Percentiles rank a stretch among this genome's conserved stretches.
These are phyloP conservation scores for Colletotrichum sublineola DNA, from an alignment of 2,329 filamentous ascomycete genomes.

Conservation along the genomic window DNA sequence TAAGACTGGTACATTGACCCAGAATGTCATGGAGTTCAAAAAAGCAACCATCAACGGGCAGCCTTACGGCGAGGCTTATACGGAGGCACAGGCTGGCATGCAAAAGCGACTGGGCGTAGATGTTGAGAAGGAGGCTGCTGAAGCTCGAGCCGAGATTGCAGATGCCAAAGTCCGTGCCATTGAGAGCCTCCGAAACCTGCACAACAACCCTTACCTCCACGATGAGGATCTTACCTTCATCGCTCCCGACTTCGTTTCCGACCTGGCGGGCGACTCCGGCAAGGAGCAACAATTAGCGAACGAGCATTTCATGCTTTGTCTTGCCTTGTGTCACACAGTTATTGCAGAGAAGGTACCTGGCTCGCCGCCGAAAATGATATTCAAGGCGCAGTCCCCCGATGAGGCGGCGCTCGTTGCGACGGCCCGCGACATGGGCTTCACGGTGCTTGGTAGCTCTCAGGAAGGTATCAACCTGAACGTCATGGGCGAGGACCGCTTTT, in stretches of 20 bases:
- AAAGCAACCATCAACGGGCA: conserved; percentile 98
- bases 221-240: conserved; percentile 94
- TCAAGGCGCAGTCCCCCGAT: conserved; percentile 97
- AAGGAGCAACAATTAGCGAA: conserved; percentile 82
- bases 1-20: conserved; percentile 90
- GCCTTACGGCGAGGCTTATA: conserved; percentile 97
- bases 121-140: conserved; percentile 82
- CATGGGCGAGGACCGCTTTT: conserved; percentile 86
- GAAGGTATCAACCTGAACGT: conserved; percentile 90
- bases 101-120: conserved; percentile 91
- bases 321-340: conserved; percentile 97
- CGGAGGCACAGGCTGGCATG: conserved; percentile 96
- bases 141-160: conserved; percentile 82
- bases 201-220: conserved; percentile 91
- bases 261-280: conserved; percentile 83
- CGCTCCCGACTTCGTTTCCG: conserved; percentile 87
- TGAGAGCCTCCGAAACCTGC: conserved; percentile 77
- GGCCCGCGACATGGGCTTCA: conserved; percentile 95
- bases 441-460: conserved; percentile 82
- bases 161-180: conserved; percentile 81
- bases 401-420: conserved; percentile 95
- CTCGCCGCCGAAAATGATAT: conserved; percentile 91
- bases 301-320: conserved; percentile 91
- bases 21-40: conserved; percentile 99
- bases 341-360: conserved; percentile 91